Conservation (phyloP, 169 alveolate species). For the Eimeria brunetti region DNA sequence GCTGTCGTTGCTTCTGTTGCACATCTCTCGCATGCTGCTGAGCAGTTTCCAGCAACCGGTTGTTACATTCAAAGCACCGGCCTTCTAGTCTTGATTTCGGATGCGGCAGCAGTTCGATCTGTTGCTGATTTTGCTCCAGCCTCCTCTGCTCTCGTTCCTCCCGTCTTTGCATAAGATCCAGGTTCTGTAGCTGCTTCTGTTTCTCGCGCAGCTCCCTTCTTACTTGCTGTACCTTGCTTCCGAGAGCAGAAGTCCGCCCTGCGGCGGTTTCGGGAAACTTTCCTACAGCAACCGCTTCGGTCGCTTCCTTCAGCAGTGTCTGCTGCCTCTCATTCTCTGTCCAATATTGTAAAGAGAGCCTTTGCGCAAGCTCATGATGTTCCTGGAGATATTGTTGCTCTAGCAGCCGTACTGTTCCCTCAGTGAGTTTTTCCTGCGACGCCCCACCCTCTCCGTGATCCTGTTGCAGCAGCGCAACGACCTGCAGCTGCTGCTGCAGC, state of each 20-base stretch:
- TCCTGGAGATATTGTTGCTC: constrained; percentile 38
- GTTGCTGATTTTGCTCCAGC: constrained; percentile 18
- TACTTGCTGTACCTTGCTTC: background rate
- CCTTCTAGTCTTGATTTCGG: background rate
- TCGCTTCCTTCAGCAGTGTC: constrained; percentile 11
- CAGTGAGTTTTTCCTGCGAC: background rate
- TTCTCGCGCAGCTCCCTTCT: constrained; percentile 20
- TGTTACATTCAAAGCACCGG: background rate
- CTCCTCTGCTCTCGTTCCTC: constrained; percentile 42
- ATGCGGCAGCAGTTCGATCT: constrained; percentile 17
- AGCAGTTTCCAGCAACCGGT: background rate
- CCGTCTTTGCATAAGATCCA: constrained; percentile 23
- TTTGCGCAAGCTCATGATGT: constrained; percentile 38
- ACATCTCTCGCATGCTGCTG: background rate
- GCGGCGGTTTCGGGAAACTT: background rate
- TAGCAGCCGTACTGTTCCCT: constrained; percentile 4
- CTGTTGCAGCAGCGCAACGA: constrained; percentile 62
- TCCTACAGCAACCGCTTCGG: constrained; percentile 25
- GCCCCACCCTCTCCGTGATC: background rate
- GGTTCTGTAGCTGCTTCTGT: constrained; percentile 43
- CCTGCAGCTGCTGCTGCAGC: constrained; percentile 59
- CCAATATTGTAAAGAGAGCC: constrained; percentile 38
- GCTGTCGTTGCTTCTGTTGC: constrained; percentile 53
- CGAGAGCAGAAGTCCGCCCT: background rate
- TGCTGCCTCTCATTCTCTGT: constrained; percentile 49